These are phyloP conservation scores for Scutellaria minor DNA, from an alignment of 257 asterid genomes.

Conservation along the genomic window DNA sequence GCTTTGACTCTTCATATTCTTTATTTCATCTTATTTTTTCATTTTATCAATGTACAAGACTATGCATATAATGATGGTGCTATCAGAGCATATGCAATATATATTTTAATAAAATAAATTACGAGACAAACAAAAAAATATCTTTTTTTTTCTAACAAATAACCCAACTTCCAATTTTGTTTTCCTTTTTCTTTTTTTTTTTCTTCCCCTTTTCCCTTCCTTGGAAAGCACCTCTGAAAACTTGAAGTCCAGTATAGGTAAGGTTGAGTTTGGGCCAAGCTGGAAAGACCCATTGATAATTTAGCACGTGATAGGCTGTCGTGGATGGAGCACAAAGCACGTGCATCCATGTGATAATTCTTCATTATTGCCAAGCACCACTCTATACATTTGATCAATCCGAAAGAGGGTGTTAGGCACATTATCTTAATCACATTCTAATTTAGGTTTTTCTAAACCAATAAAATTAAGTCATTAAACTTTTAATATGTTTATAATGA, in stretches of 20 bases:
- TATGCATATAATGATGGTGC: neutral
- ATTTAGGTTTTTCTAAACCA: neutral
- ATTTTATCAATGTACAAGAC: too few relatives aligned
- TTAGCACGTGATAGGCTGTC: conserved; percentile 24
- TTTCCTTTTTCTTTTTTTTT: neutral
- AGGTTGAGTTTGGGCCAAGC: conserved; percentile 16
- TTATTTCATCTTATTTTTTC: too few relatives aligned
- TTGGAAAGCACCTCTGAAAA: too few relatives aligned
- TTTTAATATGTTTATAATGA: neutral
- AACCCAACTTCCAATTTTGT: neutral
- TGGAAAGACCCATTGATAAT: conserved; percentile 16
- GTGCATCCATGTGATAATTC: conserved; percentile 34
- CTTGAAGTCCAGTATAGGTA: neutral
- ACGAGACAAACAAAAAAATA: neutral
- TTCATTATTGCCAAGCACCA: neutral
- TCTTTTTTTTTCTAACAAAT: neutral
- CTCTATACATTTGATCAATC: too few relatives aligned
- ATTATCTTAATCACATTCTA: neutral
- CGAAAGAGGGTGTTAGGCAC: too few relatives aligned
- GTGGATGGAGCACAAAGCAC: conserved; percentile 24
- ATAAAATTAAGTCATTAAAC: neutral
- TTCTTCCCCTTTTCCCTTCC: too few relatives aligned
- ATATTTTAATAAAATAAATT: neutral
- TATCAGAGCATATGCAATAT: neutral
- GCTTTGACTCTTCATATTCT: too few relatives aligned